These are phyloP conservation scores for Adansonia grandidieri DNA, from an alignment of 441 rosid genomes.

Conservation along the genomic window DNA sequence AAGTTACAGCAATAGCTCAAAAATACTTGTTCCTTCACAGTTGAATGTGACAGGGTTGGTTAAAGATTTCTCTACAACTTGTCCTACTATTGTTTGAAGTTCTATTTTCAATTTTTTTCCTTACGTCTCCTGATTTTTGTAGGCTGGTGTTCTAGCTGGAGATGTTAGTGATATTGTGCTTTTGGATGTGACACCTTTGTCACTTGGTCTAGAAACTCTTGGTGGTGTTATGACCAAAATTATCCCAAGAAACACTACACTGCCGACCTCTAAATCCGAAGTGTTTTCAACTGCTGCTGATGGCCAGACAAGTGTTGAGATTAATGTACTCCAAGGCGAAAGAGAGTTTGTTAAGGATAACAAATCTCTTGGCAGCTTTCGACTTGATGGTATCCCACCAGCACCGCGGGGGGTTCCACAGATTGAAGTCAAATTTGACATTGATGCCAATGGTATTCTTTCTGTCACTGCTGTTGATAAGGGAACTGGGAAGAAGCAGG, in stretches of 20 bases:
- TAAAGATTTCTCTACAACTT: not conserved
- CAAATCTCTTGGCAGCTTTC: constrained; percentile 93
- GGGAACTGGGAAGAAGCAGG: constrained; percentile 96
- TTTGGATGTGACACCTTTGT: constrained; percentile 86
- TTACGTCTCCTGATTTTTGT: constrained; percentile 17
- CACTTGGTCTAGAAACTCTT: constrained; percentile 89
- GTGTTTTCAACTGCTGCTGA: constrained; percentile 96
- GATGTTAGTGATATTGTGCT: constrained; percentile 93
- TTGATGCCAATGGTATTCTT: constrained; percentile 91
- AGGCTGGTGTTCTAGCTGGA: constrained; percentile 96
- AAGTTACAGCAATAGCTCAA: not conserved
- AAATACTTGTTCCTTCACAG: not conserved
- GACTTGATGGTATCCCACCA: constrained; percentile 90
- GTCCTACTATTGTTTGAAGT: not conserved
- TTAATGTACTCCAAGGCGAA: constrained; percentile 94
- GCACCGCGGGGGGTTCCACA: constrained; percentile 97
- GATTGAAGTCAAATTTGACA: constrained; percentile 90
- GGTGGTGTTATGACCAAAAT: constrained; percentile 95
- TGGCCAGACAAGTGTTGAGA: constrained; percentile 96
- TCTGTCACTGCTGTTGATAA: constrained; percentile 85
- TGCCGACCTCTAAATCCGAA: constrained; percentile 93
- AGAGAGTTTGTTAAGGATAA: constrained; percentile 93
- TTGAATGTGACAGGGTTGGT: constrained; percentile 1
- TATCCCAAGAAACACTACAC: constrained; percentile 83
- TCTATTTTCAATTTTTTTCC: not conserved